Evolutionary conservation across 1,139 yeast genomes (phyloP).

Genomic region (Taiozyma sp.): DNA sequence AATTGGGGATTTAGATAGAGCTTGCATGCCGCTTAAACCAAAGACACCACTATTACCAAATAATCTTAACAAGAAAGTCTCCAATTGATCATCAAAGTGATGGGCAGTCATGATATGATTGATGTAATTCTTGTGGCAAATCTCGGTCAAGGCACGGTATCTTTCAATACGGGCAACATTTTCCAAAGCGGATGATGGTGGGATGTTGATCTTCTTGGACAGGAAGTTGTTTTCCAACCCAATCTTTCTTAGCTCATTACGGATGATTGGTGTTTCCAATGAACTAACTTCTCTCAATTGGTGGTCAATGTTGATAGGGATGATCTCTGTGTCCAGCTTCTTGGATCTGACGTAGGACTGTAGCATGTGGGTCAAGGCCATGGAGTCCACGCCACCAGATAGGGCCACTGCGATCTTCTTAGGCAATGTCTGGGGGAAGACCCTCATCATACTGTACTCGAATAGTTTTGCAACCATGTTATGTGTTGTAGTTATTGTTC

Average conservation of each 20-base stretch:
- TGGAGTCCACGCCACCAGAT: conserved; percentile 82
- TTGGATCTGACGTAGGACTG: conserved; percentile 27
- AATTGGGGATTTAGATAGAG: conserved; percentile 17
- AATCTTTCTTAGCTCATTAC: conserved; percentile 10
- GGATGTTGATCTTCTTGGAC: conserved; percentile 16
- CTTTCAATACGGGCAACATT: conserved; percentile 52
- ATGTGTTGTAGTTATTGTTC: not conserved
- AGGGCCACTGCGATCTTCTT: conserved; percentile 38
- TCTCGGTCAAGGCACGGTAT: conserved; percentile 35
- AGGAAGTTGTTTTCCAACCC: conserved; percentile 8
- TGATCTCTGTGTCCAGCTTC: conserved; percentile 29
- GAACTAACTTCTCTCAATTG: conserved; percentile 40
- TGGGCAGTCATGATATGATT: conserved; percentile 53
- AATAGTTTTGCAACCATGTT: not conserved
- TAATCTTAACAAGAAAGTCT: conserved; percentile 58
- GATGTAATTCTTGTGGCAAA: conserved; percentile 30
- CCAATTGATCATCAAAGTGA: conserved; percentile 66
- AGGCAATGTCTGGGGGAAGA: conserved; percentile 9
- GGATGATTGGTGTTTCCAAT: conserved; percentile 31
- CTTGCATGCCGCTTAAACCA: conserved; percentile 45
- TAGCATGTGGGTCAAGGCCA: conserved; percentile 52
- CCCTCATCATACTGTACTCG: not conserved
- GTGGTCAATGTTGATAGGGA: conserved; percentile 58
- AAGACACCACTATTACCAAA: conserved; percentile 48
- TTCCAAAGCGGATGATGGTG: conserved; percentile 35